phyloP scores from a whole-genome alignment of 257 asterid genomes.

The Phtheirospermum japonicum region DNA sequence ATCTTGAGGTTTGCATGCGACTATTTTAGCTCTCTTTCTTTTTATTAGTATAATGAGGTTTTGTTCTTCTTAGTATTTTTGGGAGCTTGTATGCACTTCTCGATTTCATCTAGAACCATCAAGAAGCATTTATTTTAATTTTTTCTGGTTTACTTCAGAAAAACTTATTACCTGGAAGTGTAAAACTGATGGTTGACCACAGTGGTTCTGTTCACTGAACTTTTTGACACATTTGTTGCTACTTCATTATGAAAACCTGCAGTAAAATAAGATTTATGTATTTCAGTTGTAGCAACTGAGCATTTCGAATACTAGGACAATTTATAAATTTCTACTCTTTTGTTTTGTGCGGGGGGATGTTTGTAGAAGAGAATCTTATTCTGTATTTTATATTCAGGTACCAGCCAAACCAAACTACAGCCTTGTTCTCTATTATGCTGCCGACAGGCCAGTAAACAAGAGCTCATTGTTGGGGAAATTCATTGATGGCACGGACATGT shows the following conservation, averaged over 20 bases:
- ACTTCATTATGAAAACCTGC: constrained; percentile 10
- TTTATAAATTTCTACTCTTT: background rate
- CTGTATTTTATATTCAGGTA: constrained; percentile 48
- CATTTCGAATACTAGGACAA: background rate
- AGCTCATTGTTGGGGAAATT: constrained; percentile 79
- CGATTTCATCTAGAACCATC: constrained; percentile 13
- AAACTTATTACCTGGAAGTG: constrained; percentile 4
- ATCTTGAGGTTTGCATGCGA: constrained; percentile 67
- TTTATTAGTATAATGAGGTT: constrained; percentile 5
- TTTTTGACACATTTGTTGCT: constrained; percentile 15
- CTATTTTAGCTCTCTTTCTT: constrained; percentile 1
- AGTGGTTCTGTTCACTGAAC: background rate
- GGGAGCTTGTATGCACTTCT: background rate
- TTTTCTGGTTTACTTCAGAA: constrained; percentile 6
- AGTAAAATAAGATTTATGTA: background rate
- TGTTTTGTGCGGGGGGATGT: background rate
- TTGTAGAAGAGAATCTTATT: constrained; percentile 14
- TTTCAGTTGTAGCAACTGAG: constrained; percentile 14
- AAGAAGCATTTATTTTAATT: constrained; percentile 5
- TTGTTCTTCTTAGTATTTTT: background rate
- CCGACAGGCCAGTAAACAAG: constrained; percentile 80
- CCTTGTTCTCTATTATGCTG: constrained; percentile 88
- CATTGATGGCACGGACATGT: constrained; percentile 78
- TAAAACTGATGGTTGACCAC: constrained; percentile 17
- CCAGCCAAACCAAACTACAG: constrained; percentile 98